Base-by-base conservation (phyloP, 108 stramenopile genomes). In the Cyclotella atomus region DNA sequence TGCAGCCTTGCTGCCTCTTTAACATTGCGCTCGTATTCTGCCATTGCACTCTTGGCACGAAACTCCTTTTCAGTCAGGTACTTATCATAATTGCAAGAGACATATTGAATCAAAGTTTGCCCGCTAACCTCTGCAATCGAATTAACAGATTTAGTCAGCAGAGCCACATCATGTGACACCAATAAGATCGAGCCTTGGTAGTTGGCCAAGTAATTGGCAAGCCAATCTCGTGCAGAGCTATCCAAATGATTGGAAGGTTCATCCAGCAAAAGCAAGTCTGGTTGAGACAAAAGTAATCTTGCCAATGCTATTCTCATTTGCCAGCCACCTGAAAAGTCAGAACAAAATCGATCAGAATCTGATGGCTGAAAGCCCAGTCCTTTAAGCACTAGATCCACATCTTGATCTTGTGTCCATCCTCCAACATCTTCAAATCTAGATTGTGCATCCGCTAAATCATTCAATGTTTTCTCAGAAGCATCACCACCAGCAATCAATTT, bases 261-360 rank as follows among this genome's bases (percentile, higher is more conserved):
- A 69, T 97, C 97, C 28, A 97, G 70, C 43, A 97, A 38, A 21
- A 94, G 70, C 3, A 96, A 64, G 24, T 87, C 84, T 2, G 97
- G 95, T 47, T 91, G 87, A 20, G 87, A 88, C 1, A 97, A 76
- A 36, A 97, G 62, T n/a, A 96, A 73, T 68, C 90, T 87, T 19
- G 92, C 95, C 38, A 97, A 85, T 12, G 88, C 88, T 3, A 97
- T 95, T 47, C 95, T 80, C 97, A 97, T 97, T 76, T 97, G 96
- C 96, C 96, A 97, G 32, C 97, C 97, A 19, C 97, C 97, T 59
- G 81, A 83, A 70, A 97, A 94, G 56, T 93, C 93, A 46, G 82
- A 77, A 69, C 97, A 97, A 14, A 89, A 72, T 62, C 87, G 62
- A 44, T 89, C 76, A 21, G 91, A 87, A 71, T 95, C 91, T 20